Evolutionary conservation across 305 asterid species (phyloP).

Genomic region (Ajuga reptans): DNA sequence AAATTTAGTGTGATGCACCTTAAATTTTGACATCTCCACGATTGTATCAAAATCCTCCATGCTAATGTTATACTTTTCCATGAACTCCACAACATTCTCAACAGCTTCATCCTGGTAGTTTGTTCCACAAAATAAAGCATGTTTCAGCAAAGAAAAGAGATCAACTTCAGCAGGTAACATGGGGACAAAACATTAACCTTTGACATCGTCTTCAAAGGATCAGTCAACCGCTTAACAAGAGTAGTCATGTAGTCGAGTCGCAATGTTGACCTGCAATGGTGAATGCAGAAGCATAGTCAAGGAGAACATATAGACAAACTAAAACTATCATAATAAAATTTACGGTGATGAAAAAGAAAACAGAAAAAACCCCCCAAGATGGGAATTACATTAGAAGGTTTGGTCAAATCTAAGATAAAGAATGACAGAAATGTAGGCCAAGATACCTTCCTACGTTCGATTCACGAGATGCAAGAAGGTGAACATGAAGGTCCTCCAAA

Average conservation of each 20-base stretch:
- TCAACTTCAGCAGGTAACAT: neutral
- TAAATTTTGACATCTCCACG: constrained; percentile 72
- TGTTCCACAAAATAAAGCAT: constrained; percentile 17
- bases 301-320: constrained; percentile 1
- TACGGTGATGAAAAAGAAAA: neutral
- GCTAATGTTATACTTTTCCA: constrained; percentile 81
- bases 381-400: neutral
- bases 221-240: constrained; percentile 63
- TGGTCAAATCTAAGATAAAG: neutral
- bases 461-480: constrained; percentile 82
- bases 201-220: constrained; percentile 56
- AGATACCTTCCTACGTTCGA: constrained; percentile 71
- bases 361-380: too few species aligned
- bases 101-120: constrained; percentile 84
- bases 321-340: neutral
- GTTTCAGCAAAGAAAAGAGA: neutral
- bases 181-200: constrained; percentile 45
- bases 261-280: constrained; percentile 53
- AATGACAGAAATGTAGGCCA: neutral
- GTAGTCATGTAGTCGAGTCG: constrained; percentile 76
- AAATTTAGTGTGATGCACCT: constrained; percentile 36
- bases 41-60: constrained; percentile 84
- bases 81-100: constrained; percentile 71
- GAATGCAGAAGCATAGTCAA: constrained; percentile 13
- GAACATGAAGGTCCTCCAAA: constrained; percentile 87